phyloP scores from a whole-genome alignment of 78 protist genomes.

The Diacronema lutheri region DNA sequence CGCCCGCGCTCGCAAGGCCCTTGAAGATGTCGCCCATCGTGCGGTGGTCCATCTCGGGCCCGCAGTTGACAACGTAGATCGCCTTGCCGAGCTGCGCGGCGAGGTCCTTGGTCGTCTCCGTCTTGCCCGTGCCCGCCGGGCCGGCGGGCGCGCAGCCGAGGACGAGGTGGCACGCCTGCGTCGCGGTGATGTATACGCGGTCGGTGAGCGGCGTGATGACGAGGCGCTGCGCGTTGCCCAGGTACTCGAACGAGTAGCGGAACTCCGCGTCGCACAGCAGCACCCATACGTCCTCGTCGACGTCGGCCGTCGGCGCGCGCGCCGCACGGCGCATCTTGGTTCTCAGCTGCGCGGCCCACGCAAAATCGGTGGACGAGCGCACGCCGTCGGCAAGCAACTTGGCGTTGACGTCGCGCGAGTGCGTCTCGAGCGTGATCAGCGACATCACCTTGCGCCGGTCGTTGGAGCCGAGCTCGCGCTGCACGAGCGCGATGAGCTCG shows the following conservation, averaged over 20 bases:
- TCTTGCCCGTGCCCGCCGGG: constrained; percentile 82
- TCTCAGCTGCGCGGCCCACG: constrained; percentile 34
- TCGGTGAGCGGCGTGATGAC: constrained; percentile 63
- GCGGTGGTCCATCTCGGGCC: constrained; percentile 63
- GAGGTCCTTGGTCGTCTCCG: constrained; percentile 70
- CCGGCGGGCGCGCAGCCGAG: constrained; percentile 71
- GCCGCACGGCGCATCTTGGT: not conserved
- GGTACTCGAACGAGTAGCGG: constrained; percentile 48
- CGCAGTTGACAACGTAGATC: constrained; percentile 67
- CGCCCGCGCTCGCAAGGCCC: constrained; percentile 70
- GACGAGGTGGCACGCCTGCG: constrained; percentile 47
- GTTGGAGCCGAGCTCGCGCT: not conserved
- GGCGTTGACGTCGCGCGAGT: constrained; percentile 64
- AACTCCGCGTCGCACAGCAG: not conserved
- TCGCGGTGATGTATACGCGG: constrained; percentile 43
- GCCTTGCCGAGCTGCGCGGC: constrained; percentile 30
- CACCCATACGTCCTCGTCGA: not conserved
- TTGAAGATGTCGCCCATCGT: constrained; percentile 59
- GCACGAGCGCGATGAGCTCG: constrained; percentile 6
- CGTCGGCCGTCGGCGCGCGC: not conserved
- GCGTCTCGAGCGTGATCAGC: constrained; percentile 68
- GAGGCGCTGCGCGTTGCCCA: constrained; percentile 49
- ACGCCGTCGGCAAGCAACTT: constrained; percentile 51
- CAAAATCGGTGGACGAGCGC: constrained; percentile 67
- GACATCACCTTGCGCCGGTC: constrained; percentile 52